Conservation (phyloP, 1,284 basidiomycete genomes). For the Ceratobasidium sp. region DNA sequence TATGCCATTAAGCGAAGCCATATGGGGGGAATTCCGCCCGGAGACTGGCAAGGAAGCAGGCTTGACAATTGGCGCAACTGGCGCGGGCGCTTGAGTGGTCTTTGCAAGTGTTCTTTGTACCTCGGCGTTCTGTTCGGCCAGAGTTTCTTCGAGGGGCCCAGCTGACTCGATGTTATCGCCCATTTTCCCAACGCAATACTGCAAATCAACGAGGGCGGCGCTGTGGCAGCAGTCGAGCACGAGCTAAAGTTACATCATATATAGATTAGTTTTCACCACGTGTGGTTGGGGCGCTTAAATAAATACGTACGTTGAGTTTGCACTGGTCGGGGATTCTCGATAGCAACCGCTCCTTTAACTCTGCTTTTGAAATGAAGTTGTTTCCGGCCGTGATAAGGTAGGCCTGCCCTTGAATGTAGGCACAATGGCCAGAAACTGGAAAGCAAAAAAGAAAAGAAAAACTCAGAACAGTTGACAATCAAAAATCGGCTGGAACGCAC, state of each 20-base stretch:
- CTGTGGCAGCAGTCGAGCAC: constrained; percentile 31
- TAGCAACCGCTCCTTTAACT: not conserved
- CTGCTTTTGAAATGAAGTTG: not conserved
- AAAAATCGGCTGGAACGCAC: not conserved
- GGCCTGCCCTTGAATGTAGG: not conserved
- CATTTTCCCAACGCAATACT: constrained; percentile 40
- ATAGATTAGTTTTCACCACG: not conserved
- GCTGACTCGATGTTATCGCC: not conserved
- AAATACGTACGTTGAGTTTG: not conserved
- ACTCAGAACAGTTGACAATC: not conserved
- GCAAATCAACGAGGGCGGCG: constrained; percentile 18
- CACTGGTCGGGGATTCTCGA: constrained; percentile 6
- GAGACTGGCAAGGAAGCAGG: not conserved
- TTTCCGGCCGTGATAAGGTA: constrained; percentile 6
- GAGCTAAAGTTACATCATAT: not conserved
- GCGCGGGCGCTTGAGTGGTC: constrained; percentile 1
- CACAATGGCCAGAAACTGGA: constrained; percentile 24
- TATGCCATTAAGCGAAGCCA: not conserved
- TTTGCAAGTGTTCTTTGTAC: not conserved
- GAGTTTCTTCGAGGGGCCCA: no score
- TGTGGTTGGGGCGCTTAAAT: not conserved
- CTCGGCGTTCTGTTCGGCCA: no score
- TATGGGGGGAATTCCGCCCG: no score
- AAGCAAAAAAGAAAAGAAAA: no score
- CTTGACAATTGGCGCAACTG: not conserved